A percentile compares a stretch with the other conserved stretches of the same genome.
These are phyloP conservation scores for Ogataea degrootiae DNA, from an alignment of 805 yeast genomes.

Conservation along the genomic window DNA sequence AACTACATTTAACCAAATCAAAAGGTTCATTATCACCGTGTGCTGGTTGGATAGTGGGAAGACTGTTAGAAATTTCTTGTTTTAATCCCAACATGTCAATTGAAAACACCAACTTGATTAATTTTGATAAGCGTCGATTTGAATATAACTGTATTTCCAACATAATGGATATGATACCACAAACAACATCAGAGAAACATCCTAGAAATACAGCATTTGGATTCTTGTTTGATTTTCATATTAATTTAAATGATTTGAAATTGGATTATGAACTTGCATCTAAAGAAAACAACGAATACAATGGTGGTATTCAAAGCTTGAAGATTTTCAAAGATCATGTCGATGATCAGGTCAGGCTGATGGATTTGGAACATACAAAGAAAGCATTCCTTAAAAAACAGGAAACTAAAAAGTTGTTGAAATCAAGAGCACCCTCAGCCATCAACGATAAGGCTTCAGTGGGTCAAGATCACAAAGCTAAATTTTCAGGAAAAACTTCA, in stretches of 20 bases:
- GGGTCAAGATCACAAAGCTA: slow-evolving; percentile 1
- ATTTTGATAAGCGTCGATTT: slow-evolving; percentile 81
- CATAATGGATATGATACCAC: slow-evolving; percentile 41
- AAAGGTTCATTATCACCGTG: slow-evolving; percentile 60
- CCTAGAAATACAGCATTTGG: slow-evolving; percentile 42
- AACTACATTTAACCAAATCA: slow-evolving; percentile 2
- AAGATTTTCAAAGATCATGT: slow-evolving; percentile 44
- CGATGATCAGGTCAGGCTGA: slow-evolving; percentile 45
- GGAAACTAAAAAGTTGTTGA: slow-evolving; percentile 14
- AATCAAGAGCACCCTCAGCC: not conserved
- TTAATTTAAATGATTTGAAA: slow-evolving; percentile 31
- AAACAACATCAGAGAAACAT: slow-evolving; percentile 18
- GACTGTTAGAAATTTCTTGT: slow-evolving; percentile 70
- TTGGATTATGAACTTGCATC: slow-evolving; percentile 38
- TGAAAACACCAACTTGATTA: slow-evolving; percentile 59
- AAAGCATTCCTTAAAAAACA: slow-evolving; percentile 24
- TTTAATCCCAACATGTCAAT: slow-evolving; percentile 76
- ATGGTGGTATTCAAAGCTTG: slow-evolving; percentile 29
- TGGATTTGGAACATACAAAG: slow-evolving; percentile 42
- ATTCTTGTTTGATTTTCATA: slow-evolving; percentile 46
- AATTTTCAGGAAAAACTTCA: slow-evolving; percentile 1
- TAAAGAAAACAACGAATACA: slow-evolving; percentile 36
- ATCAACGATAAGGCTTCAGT: not conserved
- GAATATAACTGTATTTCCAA: slow-evolving; percentile 57
- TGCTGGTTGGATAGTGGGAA: slow-evolving; percentile 85